Base-by-base conservation (phyloP, 768 basidiomycete genomes). In the Psilocybe sp. region DNA sequence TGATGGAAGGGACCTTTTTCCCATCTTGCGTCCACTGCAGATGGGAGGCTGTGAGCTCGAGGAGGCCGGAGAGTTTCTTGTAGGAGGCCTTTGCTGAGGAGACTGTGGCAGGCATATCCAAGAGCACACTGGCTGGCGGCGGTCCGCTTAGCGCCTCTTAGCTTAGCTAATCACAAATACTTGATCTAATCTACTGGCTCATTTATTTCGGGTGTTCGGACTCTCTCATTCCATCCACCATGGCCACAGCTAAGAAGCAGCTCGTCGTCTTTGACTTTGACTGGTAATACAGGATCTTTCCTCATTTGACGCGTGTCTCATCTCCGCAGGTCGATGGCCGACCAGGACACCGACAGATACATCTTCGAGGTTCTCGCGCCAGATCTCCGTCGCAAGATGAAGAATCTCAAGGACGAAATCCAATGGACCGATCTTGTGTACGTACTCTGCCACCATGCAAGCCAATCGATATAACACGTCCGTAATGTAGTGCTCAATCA, bases 371-470 rank as follows among this genome's bases (percentile, higher is more conserved):
- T 96, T 50, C 79, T 94, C 32, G 88, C 85, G 0, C 86, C 87
- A 2, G 83, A 91, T 58, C 75, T 98, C 39, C 89, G 97, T 47
- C 75, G 91, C 41, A 82, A 89, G 63, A 83, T 97, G 76, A 79
- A 89, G 61, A 74, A 72, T 18, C 72, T 84, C 58, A 79, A 89
- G 65, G 57, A 68, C 7, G 67, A 78, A 52, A 64, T 77, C 20
- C 92, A 97, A 64, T 99, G 93, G 87, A 98, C 95, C 3, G 97
- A 98, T 72, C 80, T 97, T 34, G 84, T 98, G 96, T 98, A 68
- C 71, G 83, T 48, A 14, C 28, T 28, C 36, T 19, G 13, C 34
- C 14, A 44, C 38, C 23, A 7, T 16, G 5, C 13, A n/a, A 32
- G n/a, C 41, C 23, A 44, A 44, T 4, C 33, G 16, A 28, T 19